phyloP scores from a whole-genome alignment of 108 stramenopile species.

The Schizochytrium sp. region DNA sequence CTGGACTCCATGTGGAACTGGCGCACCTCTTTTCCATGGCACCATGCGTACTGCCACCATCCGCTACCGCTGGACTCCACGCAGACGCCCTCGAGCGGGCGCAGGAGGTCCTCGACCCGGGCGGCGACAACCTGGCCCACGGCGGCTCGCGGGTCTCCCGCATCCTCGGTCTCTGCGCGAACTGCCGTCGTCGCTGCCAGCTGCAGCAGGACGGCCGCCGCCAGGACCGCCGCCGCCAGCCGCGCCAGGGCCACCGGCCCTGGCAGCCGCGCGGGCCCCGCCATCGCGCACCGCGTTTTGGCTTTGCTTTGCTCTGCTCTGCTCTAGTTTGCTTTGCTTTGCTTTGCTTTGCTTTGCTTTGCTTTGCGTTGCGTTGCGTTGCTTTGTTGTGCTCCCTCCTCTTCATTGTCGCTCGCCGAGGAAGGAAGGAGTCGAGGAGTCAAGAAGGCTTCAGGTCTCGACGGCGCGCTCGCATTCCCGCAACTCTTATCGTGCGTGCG shows the following conservation, averaged over 20 bases:
- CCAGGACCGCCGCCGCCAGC: background rate
- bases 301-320: background rate
- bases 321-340: background rate
- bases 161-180: no score
- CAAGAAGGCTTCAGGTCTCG: no score
- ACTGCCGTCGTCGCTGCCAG: no score
- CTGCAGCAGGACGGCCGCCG: no score
- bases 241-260: background rate
- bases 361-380: background rate
- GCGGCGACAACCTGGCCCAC: background rate
- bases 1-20: background rate
- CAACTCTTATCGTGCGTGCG: no score
- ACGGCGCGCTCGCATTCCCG: no score
- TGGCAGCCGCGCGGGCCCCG: background rate
- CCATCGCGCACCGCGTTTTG: background rate
- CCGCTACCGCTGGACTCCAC: background rate
- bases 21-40: background rate
- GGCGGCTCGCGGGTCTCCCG: background rate
- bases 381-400: background rate
- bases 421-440: no score
- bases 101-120: background rate
- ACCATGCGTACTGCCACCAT: constrained; percentile 14
- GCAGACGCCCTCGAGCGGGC: background rate
- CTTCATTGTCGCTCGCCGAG: no score
- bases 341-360: background rate